A percentile compares a stretch with the other conserved stretches of the same genome.
phyloP scores from a whole-genome alignment of 306 rosid species.

The Morella rubra region DNA sequence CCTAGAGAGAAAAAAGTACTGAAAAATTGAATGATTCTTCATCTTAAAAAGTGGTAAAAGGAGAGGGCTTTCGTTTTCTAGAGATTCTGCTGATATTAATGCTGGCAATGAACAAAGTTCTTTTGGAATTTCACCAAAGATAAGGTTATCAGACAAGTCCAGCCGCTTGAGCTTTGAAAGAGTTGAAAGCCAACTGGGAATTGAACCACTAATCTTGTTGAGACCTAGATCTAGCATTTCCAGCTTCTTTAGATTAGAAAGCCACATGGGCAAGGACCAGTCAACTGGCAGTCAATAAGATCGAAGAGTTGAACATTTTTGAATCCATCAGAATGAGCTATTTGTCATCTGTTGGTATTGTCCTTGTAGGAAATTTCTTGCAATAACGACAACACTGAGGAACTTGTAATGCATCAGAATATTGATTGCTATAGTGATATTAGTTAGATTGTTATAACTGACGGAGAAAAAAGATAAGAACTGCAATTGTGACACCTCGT shows the following conservation, averaged over 20 bases:
- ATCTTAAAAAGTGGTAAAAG: background rate
- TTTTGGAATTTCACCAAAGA: background rate
- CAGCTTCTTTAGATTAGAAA: background rate
- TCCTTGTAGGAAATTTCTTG: background rate
- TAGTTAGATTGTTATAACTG: background rate
- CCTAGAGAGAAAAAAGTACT: too few species aligned
- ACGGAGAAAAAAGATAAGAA: slow-evolving; percentile 9
- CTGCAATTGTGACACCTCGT: background rate
- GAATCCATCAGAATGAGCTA: background rate
- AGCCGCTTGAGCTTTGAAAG: background rate
- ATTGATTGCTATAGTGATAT: slow-evolving; percentile 2
- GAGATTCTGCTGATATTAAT: background rate
- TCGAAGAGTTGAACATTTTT: background rate
- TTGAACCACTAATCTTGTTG: background rate
- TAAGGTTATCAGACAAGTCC: background rate
- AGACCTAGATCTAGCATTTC: background rate
- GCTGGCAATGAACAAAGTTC: background rate
- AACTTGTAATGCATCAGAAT: background rate
- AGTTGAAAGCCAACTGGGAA: slow-evolving; percentile 11
- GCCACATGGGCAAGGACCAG: background rate
- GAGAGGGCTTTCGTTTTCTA: background rate
- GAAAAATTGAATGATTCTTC: too few species aligned
- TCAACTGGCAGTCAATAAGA: background rate
- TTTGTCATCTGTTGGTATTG: background rate
- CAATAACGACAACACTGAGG: background rate